Evolutionary conservation across 805 yeast species (phyloP).

Genomic region (Cyberlindnera bimundalis): DNA sequence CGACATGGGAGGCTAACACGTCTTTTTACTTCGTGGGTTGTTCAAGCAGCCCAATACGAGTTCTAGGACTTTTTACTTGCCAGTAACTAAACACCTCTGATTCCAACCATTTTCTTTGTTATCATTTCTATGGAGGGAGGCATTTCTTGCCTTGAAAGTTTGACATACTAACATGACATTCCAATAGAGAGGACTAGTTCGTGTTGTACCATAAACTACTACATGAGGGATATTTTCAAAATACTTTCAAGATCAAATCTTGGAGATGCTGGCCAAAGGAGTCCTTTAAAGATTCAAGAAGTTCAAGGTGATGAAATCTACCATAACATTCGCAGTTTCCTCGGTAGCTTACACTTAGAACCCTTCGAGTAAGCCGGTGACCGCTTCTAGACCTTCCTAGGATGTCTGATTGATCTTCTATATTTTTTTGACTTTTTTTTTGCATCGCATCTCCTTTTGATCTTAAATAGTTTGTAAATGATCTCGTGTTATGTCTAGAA

Average conservation of each 20-base stretch:
- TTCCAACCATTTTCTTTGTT: slow-evolving; percentile 20
- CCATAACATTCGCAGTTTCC: slow-evolving; percentile 94
- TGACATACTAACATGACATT: slow-evolving; percentile 3
- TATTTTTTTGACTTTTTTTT: neutral
- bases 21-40: slow-evolving; percentile 29
- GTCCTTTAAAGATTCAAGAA: neutral
- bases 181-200: slow-evolving; percentile 15
- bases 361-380: slow-evolving; percentile 78
- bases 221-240: too few species aligned
- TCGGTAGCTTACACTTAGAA: slow-evolving; percentile 88
- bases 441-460: too few species aligned
- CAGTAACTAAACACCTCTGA: slow-evolving; percentile 72
- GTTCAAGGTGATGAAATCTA: slow-evolving; percentile 66
- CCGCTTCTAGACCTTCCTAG: slow-evolving; percentile 88
- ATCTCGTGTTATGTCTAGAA: too few species aligned
- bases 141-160: neutral
- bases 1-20: slow-evolving; percentile 62
- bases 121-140: neutral
- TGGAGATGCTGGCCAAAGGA: too few species aligned
- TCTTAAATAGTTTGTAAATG: too few species aligned
- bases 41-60: slow-evolving; percentile 28
- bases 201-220: slow-evolving; percentile 5
- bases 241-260: too few species aligned
- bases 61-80: slow-evolving; percentile 74
- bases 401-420: slow-evolving; percentile 67